phyloP scores from a whole-genome alignment of 192 early-diverging fungal species.

The Coemansia biformis region DNA sequence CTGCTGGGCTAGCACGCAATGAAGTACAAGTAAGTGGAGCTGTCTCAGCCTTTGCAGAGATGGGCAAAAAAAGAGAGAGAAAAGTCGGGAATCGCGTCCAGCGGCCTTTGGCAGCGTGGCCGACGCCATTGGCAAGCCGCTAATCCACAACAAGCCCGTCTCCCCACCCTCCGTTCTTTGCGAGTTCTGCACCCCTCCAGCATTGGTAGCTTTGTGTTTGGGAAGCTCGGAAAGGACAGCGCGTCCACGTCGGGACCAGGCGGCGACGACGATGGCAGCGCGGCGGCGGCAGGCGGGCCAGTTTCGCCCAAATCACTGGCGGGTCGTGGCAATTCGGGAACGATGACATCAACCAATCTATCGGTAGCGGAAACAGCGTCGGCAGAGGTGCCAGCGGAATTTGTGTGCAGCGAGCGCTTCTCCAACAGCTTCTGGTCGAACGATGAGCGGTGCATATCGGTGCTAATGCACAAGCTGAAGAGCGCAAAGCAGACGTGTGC shows the following conservation, averaged over 20 bases:
- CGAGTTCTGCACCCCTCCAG: too few relatives aligned
- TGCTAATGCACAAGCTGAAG: constrained; percentile 60
- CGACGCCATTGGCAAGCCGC: too few relatives aligned
- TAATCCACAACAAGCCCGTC: too few relatives aligned
- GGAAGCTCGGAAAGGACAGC: constrained; percentile 23
- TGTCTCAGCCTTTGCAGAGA: too few relatives aligned
- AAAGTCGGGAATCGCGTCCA: too few relatives aligned
- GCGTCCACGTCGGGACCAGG: neutral
- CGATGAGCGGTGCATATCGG: constrained; percentile 66
- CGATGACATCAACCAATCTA: constrained; percentile 10
- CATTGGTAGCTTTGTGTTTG: constrained; percentile 28
- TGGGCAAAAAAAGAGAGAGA: too few relatives aligned
- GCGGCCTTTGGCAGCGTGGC: too few relatives aligned
- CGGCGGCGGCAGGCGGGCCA: constrained; percentile 1
- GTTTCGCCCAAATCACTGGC: neutral
- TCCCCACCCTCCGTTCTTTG: too few relatives aligned
- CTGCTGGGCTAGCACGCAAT: too few relatives aligned
- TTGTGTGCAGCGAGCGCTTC: constrained; percentile 34
- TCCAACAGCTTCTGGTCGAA: constrained; percentile 42
- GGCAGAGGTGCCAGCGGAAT: constrained; percentile 25
- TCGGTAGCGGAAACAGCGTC: constrained; percentile 15
- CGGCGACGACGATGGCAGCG: neutral
- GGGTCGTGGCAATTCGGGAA: constrained; percentile 2
- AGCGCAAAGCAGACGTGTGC: constrained; percentile 64
- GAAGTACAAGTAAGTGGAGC: constrained; percentile 17